phyloP scores from a whole-genome alignment of 306 rosid species.

The Ammopiptanthus mongolicus region DNA sequence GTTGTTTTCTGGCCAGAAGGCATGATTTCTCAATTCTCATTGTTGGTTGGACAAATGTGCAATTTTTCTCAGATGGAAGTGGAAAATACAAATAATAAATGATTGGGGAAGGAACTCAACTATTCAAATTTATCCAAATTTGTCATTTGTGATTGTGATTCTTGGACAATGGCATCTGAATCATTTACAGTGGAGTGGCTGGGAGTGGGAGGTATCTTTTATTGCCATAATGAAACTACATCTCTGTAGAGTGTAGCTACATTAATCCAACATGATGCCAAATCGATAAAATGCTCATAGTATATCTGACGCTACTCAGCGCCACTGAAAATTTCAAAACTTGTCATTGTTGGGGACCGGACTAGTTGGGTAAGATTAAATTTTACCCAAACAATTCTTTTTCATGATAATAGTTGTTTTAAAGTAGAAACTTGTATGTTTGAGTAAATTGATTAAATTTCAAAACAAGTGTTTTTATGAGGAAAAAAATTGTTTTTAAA shows the following conservation, averaged over 20 bases:
- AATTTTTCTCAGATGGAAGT: background rate
- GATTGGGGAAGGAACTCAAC: background rate
- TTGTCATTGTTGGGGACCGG: too few species aligned
- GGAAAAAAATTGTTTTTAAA: too few species aligned
- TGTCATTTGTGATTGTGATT: background rate
- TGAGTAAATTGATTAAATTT: too few species aligned
- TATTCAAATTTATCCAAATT: background rate
- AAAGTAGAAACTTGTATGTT: too few species aligned
- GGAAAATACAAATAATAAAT: background rate
- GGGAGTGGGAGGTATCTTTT: background rate
- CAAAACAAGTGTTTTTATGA: too few species aligned
- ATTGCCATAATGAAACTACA: background rate
- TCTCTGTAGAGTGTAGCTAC: background rate
- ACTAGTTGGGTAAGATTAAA: too few species aligned
- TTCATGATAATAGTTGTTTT: too few species aligned
- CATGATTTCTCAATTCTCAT: background rate
- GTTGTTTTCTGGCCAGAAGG: background rate
- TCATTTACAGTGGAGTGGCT: background rate
- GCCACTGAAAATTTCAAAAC: background rate
- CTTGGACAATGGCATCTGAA: background rate
- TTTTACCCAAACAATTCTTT: too few species aligned
- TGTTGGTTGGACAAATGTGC: constrained; percentile 3
- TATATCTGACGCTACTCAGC: background rate
- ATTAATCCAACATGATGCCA: background rate
- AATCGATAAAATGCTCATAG: background rate